phyloP scores from a whole-genome alignment of 257 asterid species.

The Thymus mandschuricus region DNA sequence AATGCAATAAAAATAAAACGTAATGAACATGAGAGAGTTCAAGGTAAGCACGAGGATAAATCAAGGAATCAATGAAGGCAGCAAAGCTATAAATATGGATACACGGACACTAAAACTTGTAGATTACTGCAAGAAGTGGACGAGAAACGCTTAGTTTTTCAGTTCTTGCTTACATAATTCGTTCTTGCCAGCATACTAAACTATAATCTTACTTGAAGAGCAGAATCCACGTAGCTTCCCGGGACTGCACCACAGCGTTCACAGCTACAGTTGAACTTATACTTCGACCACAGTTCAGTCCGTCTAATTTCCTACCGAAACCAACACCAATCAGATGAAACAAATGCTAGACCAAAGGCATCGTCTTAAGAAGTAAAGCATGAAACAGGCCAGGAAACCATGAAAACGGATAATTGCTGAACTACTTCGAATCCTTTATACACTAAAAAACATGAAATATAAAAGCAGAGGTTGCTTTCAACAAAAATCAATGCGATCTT shows the following conservation, averaged over 20 bases:
- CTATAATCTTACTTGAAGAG: slow-evolving; percentile 57
- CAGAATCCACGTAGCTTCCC: slow-evolving; percentile 50
- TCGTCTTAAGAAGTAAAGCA: no score
- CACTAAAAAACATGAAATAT: background rate
- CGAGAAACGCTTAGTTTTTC: background rate
- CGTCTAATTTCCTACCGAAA: slow-evolving; percentile 61
- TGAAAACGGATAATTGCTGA: no score
- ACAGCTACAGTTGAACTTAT: slow-evolving; percentile 66
- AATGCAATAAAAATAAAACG: no score
- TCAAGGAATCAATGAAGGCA: no score
- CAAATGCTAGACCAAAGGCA: background rate
- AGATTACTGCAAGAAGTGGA: no score
- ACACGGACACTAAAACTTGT: no score
- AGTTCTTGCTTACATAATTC: background rate
- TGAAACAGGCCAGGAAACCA: background rate
- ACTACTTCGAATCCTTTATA: slow-evolving; percentile 5
- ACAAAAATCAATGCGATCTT: no score
- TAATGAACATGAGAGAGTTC: no score
- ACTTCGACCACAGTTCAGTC: slow-evolving; percentile 61
- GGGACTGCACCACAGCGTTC: slow-evolving; percentile 61
- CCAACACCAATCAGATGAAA: background rate
- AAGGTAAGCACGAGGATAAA: no score
- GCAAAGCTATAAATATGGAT: no score
- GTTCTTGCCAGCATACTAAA: background rate
- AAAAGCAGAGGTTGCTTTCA: background rate